Percentiles rank a stretch among this genome's conserved stretches.
phyloP scores from a whole-genome alignment of 169 alveolate species.

The Amoebophrya sp. region DNA sequence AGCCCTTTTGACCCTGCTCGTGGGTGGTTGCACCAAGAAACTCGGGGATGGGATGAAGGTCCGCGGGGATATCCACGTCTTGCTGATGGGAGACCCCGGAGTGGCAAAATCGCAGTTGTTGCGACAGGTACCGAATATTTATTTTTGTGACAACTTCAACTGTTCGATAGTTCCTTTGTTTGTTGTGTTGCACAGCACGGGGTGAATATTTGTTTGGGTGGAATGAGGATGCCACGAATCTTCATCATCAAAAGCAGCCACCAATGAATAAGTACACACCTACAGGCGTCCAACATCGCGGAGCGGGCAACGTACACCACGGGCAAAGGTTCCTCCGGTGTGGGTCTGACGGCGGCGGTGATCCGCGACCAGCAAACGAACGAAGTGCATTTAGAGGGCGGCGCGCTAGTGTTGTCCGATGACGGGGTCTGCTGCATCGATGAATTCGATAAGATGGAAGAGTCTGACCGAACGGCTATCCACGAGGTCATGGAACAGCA shows the following conservation, averaged over 20 bases:
- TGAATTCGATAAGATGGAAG: slow-evolving; percentile 93
- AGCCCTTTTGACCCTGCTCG: slow-evolving; percentile 45
- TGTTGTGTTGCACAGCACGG: too few species aligned
- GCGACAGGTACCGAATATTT: slow-evolving; percentile 55
- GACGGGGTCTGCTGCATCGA: slow-evolving; percentile 96
- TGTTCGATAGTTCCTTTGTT: too few species aligned
- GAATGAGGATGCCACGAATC: too few species aligned
- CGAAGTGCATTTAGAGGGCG: slow-evolving; percentile 86
- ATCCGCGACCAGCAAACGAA: slow-evolving; percentile 85
- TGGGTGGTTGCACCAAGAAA: slow-evolving; percentile 83
- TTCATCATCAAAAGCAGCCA: too few species aligned
- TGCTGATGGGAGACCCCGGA: slow-evolving; percentile 95
- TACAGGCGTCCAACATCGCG: slow-evolving; percentile 70
- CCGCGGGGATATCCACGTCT: slow-evolving; percentile 92
- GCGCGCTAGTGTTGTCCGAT: slow-evolving; percentile 95
- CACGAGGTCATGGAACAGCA: slow-evolving; percentile 96
- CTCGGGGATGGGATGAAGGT: slow-evolving; percentile 91
- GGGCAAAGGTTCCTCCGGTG: slow-evolving; percentile 93
- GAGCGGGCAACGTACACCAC: slow-evolving; percentile 89
- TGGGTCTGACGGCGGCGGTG: slow-evolving; percentile 98
- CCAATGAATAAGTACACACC: too few species aligned
- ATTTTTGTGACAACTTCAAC: too few species aligned
- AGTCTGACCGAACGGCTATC: slow-evolving; percentile 92
- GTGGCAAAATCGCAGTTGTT: slow-evolving; percentile 94
- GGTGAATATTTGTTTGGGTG: too few species aligned